phyloP scores from a whole-genome alignment of 2,329 filamentous ascomycete genomes.

The Dothistroma pini region DNA sequence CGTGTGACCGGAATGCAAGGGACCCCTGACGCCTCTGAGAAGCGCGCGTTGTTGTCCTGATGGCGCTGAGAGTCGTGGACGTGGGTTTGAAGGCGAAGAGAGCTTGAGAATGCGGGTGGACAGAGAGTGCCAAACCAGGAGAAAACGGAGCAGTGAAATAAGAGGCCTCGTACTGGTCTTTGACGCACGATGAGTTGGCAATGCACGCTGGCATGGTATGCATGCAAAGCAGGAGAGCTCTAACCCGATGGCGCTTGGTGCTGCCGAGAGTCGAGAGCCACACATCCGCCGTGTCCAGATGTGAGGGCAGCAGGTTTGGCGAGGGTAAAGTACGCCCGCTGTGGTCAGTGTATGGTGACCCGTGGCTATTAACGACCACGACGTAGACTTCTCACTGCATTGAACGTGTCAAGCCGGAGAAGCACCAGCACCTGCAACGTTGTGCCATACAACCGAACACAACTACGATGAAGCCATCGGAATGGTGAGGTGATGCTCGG shows the following conservation, averaged over 20 bases:
- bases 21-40: constrained; percentile 5
- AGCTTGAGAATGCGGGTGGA: neutral
- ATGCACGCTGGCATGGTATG: constrained; percentile 3
- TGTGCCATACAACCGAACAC: neutral
- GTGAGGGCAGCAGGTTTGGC: too few species aligned
- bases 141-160: constrained; percentile 2
- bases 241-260: neutral
- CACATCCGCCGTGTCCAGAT: too few species aligned
- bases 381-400: too few species aligned
- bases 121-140: neutral
- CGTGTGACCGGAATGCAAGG: neutral
- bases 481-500: neutral
- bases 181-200: constrained; percentile 11
- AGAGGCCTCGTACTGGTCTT: constrained; percentile 9
- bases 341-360: too few species aligned
- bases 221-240: neutral
- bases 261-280: too few species aligned
- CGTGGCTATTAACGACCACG: too few species aligned
- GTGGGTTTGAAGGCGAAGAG: neutral
- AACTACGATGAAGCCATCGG: neutral
- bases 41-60: neutral
- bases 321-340: too few species aligned
- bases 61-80: neutral
- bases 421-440: neutral
- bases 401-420: too few species aligned